phyloP scores from a whole-genome alignment of 2,329 filamentous ascomycete species.

The Fusarium nelsonii region DNA sequence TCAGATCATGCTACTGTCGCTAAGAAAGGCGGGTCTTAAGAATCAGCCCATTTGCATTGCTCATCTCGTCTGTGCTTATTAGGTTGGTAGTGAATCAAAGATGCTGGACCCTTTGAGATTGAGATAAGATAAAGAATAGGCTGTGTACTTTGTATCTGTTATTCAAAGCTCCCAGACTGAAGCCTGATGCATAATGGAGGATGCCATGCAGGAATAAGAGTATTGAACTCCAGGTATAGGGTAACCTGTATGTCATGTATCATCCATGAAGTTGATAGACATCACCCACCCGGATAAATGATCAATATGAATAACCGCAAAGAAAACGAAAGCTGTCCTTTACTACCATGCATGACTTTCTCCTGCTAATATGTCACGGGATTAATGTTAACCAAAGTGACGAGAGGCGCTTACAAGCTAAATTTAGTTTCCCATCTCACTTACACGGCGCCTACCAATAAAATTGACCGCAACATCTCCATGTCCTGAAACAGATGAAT shows the following conservation, averaged over 20 bases:
- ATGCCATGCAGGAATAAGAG: background rate
- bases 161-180: too few species aligned
- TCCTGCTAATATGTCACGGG: too few species aligned
- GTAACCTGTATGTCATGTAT: background rate
- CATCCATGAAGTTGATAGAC: background rate
- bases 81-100: background rate
- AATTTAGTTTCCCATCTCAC: background rate
- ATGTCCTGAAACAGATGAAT: background rate
- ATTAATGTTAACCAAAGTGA: too few species aligned
- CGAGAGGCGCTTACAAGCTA: too few species aligned
- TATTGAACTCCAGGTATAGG: background rate
- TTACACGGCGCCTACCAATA: background rate
- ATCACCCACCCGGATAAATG: background rate
- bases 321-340: background rate
- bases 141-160: too few species aligned
- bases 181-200: too few species aligned
- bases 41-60: slow-evolving; percentile 12
- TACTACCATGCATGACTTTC: background rate
- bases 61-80: slow-evolving; percentile 5
- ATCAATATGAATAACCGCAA: background rate
- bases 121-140: background rate
- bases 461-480: background rate
- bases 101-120: background rate
- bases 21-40: slow-evolving; percentile 5
- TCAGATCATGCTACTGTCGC: background rate